These are phyloP conservation scores for Ehretia macrophylla DNA, from an alignment of 257 asterid genomes.

Conservation along the genomic window DNA sequence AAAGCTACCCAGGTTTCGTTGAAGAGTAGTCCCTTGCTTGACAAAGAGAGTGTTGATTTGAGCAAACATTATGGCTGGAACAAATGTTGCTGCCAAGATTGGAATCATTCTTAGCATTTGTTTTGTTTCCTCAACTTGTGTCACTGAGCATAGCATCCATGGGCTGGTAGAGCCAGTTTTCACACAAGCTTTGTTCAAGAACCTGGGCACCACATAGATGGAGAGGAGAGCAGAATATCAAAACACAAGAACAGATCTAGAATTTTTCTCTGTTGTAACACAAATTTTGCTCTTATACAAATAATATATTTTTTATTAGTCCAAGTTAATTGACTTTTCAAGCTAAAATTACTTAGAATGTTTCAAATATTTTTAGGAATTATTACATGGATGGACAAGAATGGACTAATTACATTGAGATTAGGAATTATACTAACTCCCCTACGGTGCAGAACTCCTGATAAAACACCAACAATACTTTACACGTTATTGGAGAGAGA, in stretches of 20 bases:
- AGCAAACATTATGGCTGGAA: conserved; percentile 73
- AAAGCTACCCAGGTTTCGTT: conserved; percentile 47
- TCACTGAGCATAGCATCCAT: conserved; percentile 72
- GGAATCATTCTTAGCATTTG: conserved; percentile 84
- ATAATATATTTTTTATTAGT: too few relatives aligned
- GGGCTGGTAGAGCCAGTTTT: conserved; percentile 43
- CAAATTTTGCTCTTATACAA: too few relatives aligned
- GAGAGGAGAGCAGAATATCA: not conserved
- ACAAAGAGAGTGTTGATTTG: conserved; percentile 66
- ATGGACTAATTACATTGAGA: too few relatives aligned
- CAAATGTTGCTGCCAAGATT: conserved; percentile 48
- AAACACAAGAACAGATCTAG: not conserved
- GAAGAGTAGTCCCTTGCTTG: conserved; percentile 75
- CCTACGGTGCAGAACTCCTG: too few relatives aligned
- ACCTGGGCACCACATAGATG: conserved; percentile 35
- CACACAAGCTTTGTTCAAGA: conserved; percentile 72
- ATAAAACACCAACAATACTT: too few relatives aligned
- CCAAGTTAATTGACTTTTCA: too few relatives aligned
- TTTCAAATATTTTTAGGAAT: too few relatives aligned
- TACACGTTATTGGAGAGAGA: too few relatives aligned
- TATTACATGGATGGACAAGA: too few relatives aligned
- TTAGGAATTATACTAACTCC: too few relatives aligned
- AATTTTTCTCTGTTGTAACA: too few relatives aligned
- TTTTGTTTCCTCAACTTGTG: conserved; percentile 85
- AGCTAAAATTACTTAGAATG: too few relatives aligned